Evolutionary conservation across 768 basidiomycete species (phyloP), one percentile per base, ranked within the genome.

Genomic region (Mycena vulgaris): DNA sequence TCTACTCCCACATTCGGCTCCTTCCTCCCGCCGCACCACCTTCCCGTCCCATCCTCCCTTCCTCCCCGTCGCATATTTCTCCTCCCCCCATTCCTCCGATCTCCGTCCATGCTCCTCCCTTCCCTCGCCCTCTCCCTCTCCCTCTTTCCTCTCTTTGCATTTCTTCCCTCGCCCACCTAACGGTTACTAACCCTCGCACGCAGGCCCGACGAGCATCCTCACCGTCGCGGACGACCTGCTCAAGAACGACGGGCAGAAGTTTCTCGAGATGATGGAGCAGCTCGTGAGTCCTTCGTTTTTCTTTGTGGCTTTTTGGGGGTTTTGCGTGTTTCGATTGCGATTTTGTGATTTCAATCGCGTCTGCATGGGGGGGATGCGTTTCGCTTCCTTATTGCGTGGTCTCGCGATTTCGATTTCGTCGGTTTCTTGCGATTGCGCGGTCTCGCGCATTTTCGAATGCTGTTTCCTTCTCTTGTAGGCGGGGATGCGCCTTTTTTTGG

Each of bases 201-300:
- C 73, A 93, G 93, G 92, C 63, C 92, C 92, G 80, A 96, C 95
- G 76, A 97, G 96, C 76, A 98, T 99, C 79, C 87, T 99, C 51
- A 99, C 98, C 25, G 97, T 99, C 61, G 98, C 98, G 52, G 98
- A 99, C 78, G 98, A 99, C 83, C 89, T 99, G 51, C 87, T 99
- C 75, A 98, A 98, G 87, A 99, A 99, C 76, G 97, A 99, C 77
- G 97, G 97, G 2, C 95, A 96, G 77, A 98, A 98, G 85, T 99
- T 99, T 84, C 84, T 99, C 75, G 98, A 99, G 85, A 99, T 99
- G 98, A 99, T 99, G 98, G 98, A 99, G 80, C 96, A 97, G 81
- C 89, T 99, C 5, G 97, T 98, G 78, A 93, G 96, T 68, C 19
- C 47, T 28, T 53, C 21, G n/a, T 17, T 19, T 16, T 3, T 45